Conservation (phyloP, 2,329 filamentous ascomycete species). For the Bipolaris zeicola region DNA sequence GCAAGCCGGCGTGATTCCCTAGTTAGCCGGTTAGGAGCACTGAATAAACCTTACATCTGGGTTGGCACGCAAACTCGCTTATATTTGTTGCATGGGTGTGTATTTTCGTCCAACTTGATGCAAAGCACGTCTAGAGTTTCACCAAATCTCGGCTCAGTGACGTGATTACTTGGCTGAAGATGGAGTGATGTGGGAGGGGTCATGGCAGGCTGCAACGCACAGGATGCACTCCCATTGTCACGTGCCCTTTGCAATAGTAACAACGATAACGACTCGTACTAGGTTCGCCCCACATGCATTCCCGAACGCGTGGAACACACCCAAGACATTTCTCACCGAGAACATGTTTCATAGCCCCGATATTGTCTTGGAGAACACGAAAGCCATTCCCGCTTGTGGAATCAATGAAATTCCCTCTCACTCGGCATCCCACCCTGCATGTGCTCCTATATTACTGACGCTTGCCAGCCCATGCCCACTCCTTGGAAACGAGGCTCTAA, state of each 20-base stretch:
- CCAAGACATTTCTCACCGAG: slow-evolving; percentile 4
- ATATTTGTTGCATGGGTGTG: no score
- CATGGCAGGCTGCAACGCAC: not conserved
- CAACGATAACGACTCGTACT: not conserved
- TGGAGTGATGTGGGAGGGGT: not conserved
- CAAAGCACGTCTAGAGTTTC: not conserved
- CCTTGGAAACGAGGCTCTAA: not conserved
- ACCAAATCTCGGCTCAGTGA: no score
- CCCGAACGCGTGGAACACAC: slow-evolving; percentile 1
- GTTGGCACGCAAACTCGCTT: not conserved
- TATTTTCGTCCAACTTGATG: not conserved
- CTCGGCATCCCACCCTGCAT: not conserved
- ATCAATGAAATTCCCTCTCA: not conserved
- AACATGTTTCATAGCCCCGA: not conserved
- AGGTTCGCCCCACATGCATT: not conserved
- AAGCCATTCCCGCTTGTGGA: not conserved
- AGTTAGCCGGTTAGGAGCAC: not conserved
- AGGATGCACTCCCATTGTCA: not conserved
- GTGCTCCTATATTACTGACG: not conserved
- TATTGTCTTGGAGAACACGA: not conserved
- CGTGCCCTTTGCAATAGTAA: not conserved
- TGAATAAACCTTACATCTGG: not conserved
- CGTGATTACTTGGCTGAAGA: not conserved
- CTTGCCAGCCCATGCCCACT: not conserved
- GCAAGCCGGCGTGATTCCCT: not conserved